Evolutionary conservation across 2,329 filamentous ascomycete genomes (phyloP).

Genomic region (Claviceps paspali): DNA sequence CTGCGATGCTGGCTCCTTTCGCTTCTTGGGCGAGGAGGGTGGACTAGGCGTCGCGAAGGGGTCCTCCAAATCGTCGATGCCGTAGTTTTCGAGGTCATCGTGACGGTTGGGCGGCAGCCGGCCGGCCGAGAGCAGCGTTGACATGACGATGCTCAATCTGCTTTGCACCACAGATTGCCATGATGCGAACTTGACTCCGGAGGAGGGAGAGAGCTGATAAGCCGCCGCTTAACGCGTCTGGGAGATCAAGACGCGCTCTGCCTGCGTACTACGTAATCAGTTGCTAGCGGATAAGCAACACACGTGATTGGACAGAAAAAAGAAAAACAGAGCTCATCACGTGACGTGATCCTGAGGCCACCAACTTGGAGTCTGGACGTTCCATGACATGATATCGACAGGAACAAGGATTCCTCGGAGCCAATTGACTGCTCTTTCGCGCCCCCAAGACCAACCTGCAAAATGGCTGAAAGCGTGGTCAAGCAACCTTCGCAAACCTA

Average conservation of each 20-base stretch:
- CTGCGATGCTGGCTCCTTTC: conserved; percentile 28
- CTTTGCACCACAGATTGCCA: neutral
- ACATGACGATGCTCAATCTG: conserved; percentile 7
- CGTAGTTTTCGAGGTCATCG: conserved; percentile 64
- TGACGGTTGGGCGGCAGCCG: conserved; percentile 15
- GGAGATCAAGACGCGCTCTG: conserved; percentile 4
- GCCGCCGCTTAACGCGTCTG: neutral
- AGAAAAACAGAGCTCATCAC: conserved; percentile 13
- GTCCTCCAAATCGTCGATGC: conserved; percentile 40
- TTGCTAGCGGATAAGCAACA: no score
- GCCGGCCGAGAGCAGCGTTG: conserved; percentile 11
- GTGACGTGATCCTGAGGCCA: conserved; percentile 19
- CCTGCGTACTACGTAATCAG: no score
- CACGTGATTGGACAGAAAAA: no score
- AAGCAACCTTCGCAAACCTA: conserved; percentile 21
- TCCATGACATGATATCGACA: no score
- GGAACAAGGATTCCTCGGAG: conserved; percentile 1
- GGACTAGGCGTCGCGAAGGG: conserved; percentile 33
- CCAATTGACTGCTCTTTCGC: conserved; percentile 13
- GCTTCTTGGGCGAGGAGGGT: conserved; percentile 28
- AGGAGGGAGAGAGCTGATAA: no score
- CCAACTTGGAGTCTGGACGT: no score
- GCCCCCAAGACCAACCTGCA: conserved; percentile 12
- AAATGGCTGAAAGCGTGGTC: conserved; percentile 24
- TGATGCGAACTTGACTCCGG: neutral